Evolutionary conservation across 2,329 filamentous ascomycete genomes (phyloP).

Genomic region (Talaromyces sp.): DNA sequence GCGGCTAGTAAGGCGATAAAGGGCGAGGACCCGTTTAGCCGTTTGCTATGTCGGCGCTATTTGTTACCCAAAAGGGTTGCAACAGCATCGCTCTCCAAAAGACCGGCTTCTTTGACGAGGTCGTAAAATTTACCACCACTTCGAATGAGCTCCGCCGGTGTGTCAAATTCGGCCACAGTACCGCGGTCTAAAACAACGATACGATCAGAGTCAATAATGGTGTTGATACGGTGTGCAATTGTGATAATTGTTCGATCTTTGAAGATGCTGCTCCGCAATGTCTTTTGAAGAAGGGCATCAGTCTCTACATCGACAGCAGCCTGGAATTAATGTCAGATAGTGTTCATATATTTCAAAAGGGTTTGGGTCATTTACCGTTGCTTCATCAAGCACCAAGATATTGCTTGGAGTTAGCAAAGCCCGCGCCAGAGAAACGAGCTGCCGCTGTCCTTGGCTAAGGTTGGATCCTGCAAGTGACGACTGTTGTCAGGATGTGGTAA

Average conservation of each 20-base stretch:
- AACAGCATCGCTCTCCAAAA: slow-evolving; percentile 50
- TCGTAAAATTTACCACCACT: slow-evolving; percentile 78
- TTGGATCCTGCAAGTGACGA: slow-evolving; percentile 66
- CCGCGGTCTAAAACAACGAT: slow-evolving; percentile 92
- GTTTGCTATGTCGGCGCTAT: slow-evolving; percentile 5
- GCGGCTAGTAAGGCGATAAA: neutral
- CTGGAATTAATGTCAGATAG: slow-evolving; percentile 26
- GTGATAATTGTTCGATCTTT: slow-evolving; percentile 94
- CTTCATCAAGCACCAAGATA: slow-evolving; percentile 94
- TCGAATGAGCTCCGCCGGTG: slow-evolving; percentile 70
- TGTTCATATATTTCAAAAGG: neutral
- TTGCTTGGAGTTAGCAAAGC: slow-evolving; percentile 93
- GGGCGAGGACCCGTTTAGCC: neutral
- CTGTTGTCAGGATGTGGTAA: neutral
- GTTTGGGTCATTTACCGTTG: slow-evolving; percentile 59
- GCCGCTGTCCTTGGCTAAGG: slow-evolving; percentile 88
- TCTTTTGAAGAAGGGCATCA: slow-evolving; percentile 60
- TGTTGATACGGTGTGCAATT: slow-evolving; percentile 97
- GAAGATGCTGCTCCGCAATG: slow-evolving; percentile 64
- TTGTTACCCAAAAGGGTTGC: slow-evolving; percentile 12
- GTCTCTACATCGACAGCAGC: slow-evolving; percentile 67
- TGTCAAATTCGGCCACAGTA: slow-evolving; percentile 87
- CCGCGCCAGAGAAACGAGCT: slow-evolving; percentile 87
- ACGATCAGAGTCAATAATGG: slow-evolving; percentile 80
- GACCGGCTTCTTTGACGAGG: slow-evolving; percentile 82